Evolutionary conservation across 257 asterid genomes (phyloP).

Genomic region (Apocynum venetum): DNA sequence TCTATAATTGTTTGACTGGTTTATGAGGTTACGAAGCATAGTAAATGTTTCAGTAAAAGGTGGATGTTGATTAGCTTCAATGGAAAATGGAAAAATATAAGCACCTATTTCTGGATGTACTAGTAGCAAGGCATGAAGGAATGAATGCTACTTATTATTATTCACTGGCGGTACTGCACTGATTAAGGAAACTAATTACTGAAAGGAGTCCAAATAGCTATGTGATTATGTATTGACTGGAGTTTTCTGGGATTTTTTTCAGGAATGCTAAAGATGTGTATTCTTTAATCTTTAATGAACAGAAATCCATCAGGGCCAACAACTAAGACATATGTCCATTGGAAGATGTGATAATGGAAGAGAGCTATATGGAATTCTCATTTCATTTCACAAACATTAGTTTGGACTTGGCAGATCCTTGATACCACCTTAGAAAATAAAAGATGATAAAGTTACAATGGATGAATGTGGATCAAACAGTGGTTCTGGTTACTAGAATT

Average conservation of each 20-base stretch:
- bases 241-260: neutral
- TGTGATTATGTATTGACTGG: neutral
- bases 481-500: neutral
- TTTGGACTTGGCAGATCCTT: neutral
- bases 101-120: neutral
- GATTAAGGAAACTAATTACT: neutral
- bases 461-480: neutral
- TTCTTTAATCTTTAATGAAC: no score
- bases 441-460: neutral
- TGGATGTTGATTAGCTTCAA: neutral
- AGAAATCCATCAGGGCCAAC: no score
- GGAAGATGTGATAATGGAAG: neutral
- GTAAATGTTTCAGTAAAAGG: neutral
- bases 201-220: neutral
- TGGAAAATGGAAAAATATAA: neutral
- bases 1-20: neutral
- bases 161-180: neutral
- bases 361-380: neutral
- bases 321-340: neutral
- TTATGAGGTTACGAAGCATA: neutral
- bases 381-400: neutral
- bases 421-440: neutral
- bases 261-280: no score
- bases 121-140: neutral
- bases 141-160: neutral